phyloP scores from a whole-genome alignment of 2,329 filamentous ascomycete genomes.

The Ceratocystis albifundus region DNA sequence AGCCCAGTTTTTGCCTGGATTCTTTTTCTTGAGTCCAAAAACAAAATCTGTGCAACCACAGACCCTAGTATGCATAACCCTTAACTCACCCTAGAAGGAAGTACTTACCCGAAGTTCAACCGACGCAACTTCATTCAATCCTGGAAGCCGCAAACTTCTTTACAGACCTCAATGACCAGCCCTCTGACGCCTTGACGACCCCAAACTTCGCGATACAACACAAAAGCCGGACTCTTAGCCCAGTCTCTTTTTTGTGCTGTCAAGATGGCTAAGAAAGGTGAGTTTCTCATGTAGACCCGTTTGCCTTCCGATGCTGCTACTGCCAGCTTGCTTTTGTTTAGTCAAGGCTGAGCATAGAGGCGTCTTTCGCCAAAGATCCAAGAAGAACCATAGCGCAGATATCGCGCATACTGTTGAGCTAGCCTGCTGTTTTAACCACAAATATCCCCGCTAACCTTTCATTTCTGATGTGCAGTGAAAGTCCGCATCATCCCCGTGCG shows the following conservation, averaged over 20 bases:
- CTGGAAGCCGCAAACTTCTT: neutral
- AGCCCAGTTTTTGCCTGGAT: too few species aligned
- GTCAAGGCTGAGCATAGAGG: neutral
- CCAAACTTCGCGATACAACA: neutral
- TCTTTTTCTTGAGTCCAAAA: too few species aligned
- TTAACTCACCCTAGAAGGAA: neutral
- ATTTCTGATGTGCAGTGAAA: conserved; percentile 49
- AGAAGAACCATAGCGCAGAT: too few species aligned
- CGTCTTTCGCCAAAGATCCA: too few species aligned
- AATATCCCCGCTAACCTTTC: neutral
- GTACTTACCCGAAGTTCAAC: conserved; percentile 7
- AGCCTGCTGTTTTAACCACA: too few species aligned
- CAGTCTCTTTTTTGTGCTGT: conserved; percentile 11
- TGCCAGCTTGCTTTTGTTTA: neutral
- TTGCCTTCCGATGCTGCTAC: neutral
- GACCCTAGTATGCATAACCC: neutral
- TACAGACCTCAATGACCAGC: neutral
- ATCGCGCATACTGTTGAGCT: too few species aligned
- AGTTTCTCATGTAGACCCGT: neutral
- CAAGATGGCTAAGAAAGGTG: conserved; percentile 33
- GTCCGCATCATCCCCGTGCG: conserved; percentile 86
- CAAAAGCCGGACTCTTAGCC: conserved; percentile 10
- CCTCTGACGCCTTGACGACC: neutral
- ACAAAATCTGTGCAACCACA: neutral
- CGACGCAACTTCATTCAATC: neutral